Conservation (phyloP, 805 yeast genomes). For the Teunomyces tritomae region DNA sequence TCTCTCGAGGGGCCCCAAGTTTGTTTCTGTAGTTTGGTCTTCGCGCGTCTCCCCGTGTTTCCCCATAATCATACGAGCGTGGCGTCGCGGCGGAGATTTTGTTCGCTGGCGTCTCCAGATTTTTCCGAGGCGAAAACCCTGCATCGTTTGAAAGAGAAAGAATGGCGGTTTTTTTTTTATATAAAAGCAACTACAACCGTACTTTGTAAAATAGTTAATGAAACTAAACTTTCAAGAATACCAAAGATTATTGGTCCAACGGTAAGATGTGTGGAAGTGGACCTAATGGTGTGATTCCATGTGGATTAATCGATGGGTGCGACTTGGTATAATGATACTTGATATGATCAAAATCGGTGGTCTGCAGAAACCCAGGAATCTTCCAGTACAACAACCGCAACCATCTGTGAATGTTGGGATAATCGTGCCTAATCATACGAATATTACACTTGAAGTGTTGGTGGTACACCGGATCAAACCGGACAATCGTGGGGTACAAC, state of each 20-base stretch:
- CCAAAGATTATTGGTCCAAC: constrained; percentile 5
- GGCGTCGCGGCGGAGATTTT: background rate
- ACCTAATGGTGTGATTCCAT: constrained; percentile 82
- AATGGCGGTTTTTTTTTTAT: too few relatives aligned
- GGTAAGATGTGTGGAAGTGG: constrained; percentile 73
- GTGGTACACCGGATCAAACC: constrained; percentile 91
- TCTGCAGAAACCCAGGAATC: constrained; percentile 64
- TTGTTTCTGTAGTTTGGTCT: background rate
- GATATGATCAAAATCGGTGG: constrained; percentile 88
- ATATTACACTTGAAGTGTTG: constrained; percentile 95
- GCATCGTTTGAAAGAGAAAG: too few relatives aligned
- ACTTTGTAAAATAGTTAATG: too few relatives aligned
- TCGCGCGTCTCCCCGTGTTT: background rate
- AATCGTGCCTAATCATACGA: constrained; percentile 74
- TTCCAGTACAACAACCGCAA: constrained; percentile 80
- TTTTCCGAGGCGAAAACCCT: background rate
- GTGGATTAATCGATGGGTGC: constrained; percentile 77
- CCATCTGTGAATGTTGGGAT: constrained; percentile 79
- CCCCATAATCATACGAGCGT: background rate
- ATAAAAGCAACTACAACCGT: too few relatives aligned
- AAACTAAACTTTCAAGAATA: too few relatives aligned
- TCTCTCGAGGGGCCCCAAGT: background rate
- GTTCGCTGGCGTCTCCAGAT: background rate
- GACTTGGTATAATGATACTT: constrained; percentile 88
- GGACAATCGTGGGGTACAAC: constrained; percentile 78